A percentile compares a stretch with the other conserved stretches of the same genome.
Evolutionary conservation across 169 alveolate species (phyloP).

Genomic region (Besnoitia besnoiti): DNA sequence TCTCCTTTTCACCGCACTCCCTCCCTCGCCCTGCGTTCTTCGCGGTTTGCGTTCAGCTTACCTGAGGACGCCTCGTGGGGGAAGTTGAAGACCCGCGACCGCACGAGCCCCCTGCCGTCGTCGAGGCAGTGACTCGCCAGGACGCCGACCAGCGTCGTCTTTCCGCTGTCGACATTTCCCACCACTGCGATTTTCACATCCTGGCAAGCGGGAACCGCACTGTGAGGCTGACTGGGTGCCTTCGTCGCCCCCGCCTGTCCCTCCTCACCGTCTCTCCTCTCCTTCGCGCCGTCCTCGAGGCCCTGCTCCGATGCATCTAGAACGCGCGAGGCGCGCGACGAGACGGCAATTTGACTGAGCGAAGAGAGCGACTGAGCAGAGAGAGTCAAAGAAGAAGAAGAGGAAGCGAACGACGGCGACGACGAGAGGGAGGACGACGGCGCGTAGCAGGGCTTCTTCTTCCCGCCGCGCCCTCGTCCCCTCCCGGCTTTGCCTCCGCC

Average conservation of each 20-base stretch:
- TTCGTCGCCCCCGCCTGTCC: not conserved
- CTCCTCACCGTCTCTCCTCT: not conserved
- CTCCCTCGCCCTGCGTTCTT: not conserved
- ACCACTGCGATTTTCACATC: constrained; percentile 81
- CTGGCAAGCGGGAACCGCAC: not conserved
- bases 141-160: constrained; percentile 86
- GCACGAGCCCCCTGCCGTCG: constrained; percentile 91
- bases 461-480: no score
- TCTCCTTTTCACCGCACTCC: not conserved
- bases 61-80: constrained; percentile 87
- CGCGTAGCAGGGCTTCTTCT: no score
- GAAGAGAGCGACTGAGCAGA: not conserved
- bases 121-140: constrained; percentile 83
- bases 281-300: not conserved
- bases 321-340: not conserved
- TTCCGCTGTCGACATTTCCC: constrained; percentile 87
- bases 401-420: no score
- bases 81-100: constrained; percentile 86
- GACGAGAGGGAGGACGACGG: no score
- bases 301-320: not conserved
- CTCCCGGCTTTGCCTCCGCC: no score
- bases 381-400: not conserved
- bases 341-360: not conserved
- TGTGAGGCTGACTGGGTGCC: not conserved
- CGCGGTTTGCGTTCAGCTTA: not conserved